These are phyloP conservation scores for Sporothrix sp. DNA, from an alignment of 2,329 filamentous ascomycete genomes.

Conservation along the genomic window DNA sequence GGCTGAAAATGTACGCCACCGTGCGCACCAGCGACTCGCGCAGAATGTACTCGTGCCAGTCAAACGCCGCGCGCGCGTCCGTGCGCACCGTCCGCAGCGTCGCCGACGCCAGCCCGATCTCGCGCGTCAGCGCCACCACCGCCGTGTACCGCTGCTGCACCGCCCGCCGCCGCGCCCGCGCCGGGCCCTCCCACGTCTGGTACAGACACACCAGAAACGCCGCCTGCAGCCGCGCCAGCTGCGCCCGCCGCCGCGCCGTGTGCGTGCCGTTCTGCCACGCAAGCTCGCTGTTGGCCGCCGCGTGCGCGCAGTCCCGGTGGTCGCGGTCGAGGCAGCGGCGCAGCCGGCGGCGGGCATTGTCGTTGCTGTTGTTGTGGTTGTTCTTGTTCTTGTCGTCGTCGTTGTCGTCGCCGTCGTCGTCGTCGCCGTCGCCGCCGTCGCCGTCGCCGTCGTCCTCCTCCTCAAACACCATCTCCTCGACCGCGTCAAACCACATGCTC, in stretches of 20 bases:
- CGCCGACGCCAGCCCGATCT: background rate
- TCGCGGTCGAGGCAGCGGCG: background rate
- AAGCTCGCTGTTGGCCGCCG: background rate
- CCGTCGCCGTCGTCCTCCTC: background rate
- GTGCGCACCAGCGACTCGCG: conserved; percentile 1
- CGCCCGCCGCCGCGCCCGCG: background rate
- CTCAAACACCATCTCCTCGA: conserved; percentile 2
- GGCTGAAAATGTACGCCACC: background rate
- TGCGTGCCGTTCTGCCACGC: conserved; percentile 2
- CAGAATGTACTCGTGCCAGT: conserved; percentile 6
- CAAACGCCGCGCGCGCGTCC: background rate
- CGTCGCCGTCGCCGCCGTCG: background rate
- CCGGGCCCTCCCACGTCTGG: conserved; percentile 1
- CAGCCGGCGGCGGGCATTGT: background rate
- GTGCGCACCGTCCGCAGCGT: background rate
- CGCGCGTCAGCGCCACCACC: background rate
- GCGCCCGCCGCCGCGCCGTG: background rate
- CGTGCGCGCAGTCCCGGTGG: background rate
- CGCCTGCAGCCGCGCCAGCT: background rate
- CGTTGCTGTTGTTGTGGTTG: background rate
- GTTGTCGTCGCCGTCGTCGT: background rate
- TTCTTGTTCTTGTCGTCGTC: background rate
- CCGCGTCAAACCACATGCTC: background rate
- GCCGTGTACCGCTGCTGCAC: background rate
- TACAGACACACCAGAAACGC: background rate